These are phyloP conservation scores for Yamadazyma philogaea DNA, from an alignment of 805 yeast species.

Conservation along the genomic window DNA sequence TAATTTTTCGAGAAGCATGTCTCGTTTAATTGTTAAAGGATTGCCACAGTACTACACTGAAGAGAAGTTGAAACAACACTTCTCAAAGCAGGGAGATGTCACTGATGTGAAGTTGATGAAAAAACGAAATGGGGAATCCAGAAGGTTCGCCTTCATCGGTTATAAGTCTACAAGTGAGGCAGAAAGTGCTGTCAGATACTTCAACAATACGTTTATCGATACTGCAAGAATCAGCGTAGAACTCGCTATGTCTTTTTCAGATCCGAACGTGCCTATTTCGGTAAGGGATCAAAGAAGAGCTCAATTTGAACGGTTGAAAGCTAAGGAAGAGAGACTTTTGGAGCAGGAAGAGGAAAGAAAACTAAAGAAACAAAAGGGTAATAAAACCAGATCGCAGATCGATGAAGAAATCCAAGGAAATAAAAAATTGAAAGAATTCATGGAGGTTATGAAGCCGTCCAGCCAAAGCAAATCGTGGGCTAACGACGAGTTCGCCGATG, in stretches of 20 bases:
- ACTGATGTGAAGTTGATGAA: constrained; percentile 87
- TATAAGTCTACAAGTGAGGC: constrained; percentile 75
- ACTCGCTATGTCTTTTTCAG: constrained; percentile 81
- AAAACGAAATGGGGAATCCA: constrained; percentile 78
- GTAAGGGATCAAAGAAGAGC: constrained; percentile 36
- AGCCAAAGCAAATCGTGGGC: constrained; percentile 73
- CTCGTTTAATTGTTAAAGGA: constrained; percentile 90
- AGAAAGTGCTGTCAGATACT: constrained; percentile 68
- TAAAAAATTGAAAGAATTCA: constrained; percentile 71
- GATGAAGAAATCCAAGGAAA: constrained; percentile 63
- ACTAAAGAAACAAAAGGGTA: constrained; percentile 35
- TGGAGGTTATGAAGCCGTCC: constrained; percentile 79
- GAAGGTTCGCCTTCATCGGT: constrained; percentile 93
- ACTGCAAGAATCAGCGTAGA: constrained; percentile 78
- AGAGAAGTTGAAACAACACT: constrained; percentile 65
- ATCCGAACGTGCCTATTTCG: constrained; percentile 74
- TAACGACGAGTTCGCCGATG: constrained; percentile 52
- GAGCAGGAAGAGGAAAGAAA: constrained; percentile 38
- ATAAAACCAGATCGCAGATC: constrained; percentile 32
- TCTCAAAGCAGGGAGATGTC: constrained; percentile 57
- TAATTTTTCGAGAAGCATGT: constrained; percentile 41
- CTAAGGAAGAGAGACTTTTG: constrained; percentile 42
- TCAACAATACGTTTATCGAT: constrained; percentile 75
- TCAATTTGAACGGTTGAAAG: constrained; percentile 45
- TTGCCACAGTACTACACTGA: constrained; percentile 78